Conservation (phyloP, 495 filamentous ascomycete species). For the Xylaria venustula region DNA sequence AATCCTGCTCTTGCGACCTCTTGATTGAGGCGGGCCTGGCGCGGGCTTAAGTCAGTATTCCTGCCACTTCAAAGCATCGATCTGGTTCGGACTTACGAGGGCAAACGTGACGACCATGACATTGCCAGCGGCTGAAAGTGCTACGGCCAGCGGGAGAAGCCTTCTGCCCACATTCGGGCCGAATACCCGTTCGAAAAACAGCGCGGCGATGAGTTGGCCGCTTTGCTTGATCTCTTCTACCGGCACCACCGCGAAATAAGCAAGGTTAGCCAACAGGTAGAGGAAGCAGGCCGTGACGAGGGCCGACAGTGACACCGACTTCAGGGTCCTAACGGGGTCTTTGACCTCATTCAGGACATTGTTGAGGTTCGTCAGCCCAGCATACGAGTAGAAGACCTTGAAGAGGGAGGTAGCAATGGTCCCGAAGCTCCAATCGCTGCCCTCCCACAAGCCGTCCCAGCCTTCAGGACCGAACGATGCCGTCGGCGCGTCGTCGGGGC, state of each 20-base stretch:
- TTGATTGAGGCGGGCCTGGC: constrained; percentile 58
- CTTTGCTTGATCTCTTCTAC: constrained; percentile 66
- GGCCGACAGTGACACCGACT: constrained; percentile 60
- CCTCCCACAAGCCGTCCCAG: constrained; percentile 49
- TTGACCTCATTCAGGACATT: constrained; percentile 78
- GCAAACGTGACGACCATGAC: constrained; percentile 77
- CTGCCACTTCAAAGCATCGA: neutral
- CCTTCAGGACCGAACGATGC: constrained; percentile 6
- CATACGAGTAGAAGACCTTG: constrained; percentile 73
- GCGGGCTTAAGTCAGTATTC: neutral
- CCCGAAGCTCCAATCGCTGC: constrained; percentile 55
- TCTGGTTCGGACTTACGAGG: constrained; percentile 40
- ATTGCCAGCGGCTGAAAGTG: constrained; percentile 67
- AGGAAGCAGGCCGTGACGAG: constrained; percentile 60
- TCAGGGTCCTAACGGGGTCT: constrained; percentile 65
- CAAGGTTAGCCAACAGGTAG: constrained; percentile 68
- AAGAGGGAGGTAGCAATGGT: constrained; percentile 63
- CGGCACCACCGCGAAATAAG: constrained; percentile 68
- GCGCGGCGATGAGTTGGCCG: constrained; percentile 64
- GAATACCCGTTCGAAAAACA: constrained; percentile 69
- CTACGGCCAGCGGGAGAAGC: constrained; percentile 63
- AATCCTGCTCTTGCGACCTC: constrained; percentile 56
- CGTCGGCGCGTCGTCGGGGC: constrained; percentile 13
- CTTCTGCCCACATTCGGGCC: constrained; percentile 55
- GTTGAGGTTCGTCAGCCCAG: constrained; percentile 66